Evolutionary conservation across 805 yeast genomes (phyloP), one percentile per base, ranked within the genome.

Genomic region (Suhomyces vadensis): DNA sequence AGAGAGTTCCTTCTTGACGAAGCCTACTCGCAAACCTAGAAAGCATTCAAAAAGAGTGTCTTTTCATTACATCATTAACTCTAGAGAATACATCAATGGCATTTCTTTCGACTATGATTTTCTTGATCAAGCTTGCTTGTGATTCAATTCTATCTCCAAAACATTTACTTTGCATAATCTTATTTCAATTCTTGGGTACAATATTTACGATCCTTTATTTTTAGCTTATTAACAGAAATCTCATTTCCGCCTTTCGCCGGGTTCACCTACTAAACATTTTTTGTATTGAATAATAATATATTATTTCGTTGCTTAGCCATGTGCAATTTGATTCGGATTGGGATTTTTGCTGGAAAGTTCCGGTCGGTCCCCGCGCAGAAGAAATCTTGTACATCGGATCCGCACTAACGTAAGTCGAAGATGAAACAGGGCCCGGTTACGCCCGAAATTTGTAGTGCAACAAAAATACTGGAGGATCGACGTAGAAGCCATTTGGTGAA

Each of bases 71-170:
- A 65, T 69, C 25, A 66, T 75, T 39, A 71, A 67, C 42, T 65
- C 74, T 6, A 62, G 81, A 44, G 79, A 75, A 51, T 67, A 71
- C 31, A 61, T 74, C 43, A 74, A 71, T 46, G 76, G 73, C 16
- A 63, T 64, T 22, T 59, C 68, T 21, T 63, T 68, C 47, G 79
- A 75, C 53, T 73, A 71, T 52, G 69, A 68, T 50, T 69, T 63
- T 44, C 58, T 71, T 47, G 76, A 71, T 52, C 60, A 67, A 35
- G 60, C 54, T 44, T 64, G 65, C 40, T 54, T 64, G 40, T 63
- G 53, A 55, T 24, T 29, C 33, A 29, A 29, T 29, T 29, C 33
- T 29, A 6, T 20, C 16, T 29, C 39, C 37, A 33, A 24, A 29
- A 38, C 17, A 29, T 17, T 23, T 29, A 14, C 36, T 23, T 29